phyloP scores from a whole-genome alignment of 2,329 filamentous ascomycete species.

The Dothistroma pini region DNA sequence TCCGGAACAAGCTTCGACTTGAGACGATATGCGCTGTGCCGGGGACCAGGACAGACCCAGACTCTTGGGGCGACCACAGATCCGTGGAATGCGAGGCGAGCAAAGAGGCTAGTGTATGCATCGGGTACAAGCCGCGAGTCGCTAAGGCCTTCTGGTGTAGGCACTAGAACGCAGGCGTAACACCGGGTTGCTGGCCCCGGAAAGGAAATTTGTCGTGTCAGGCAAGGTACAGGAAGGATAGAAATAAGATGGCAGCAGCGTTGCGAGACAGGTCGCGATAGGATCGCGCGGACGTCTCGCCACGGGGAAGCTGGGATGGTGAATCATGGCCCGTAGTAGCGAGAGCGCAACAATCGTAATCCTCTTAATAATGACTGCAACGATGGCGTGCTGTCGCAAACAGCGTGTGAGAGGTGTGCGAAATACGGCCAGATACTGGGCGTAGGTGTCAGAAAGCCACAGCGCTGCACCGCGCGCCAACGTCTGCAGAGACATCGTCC shows the following conservation, averaged over 20 bases:
- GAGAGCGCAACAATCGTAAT: neutral
- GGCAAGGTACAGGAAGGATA: neutral
- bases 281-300: neutral
- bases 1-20: neutral
- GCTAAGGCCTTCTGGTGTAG: neutral
- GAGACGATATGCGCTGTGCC: neutral
- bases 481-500: neutral
- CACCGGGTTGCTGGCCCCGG: neutral
- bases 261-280: neutral
- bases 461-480: neutral
- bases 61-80: neutral
- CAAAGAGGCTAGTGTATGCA: neutral
- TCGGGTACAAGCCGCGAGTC: neutral
- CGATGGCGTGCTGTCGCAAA: conserved; percentile 1
- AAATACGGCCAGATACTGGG: neutral
- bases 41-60: neutral
- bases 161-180: neutral
- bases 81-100: neutral
- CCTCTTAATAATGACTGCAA: neutral
- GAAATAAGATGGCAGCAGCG: neutral
- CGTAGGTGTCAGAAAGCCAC: neutral
- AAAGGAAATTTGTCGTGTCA: neutral
- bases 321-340: neutral
- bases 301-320: neutral
- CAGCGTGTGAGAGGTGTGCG: neutral